Evolutionary conservation across 768 basidiomycete genomes (phyloP).

Genomic region (Nidula microcarpa): DNA sequence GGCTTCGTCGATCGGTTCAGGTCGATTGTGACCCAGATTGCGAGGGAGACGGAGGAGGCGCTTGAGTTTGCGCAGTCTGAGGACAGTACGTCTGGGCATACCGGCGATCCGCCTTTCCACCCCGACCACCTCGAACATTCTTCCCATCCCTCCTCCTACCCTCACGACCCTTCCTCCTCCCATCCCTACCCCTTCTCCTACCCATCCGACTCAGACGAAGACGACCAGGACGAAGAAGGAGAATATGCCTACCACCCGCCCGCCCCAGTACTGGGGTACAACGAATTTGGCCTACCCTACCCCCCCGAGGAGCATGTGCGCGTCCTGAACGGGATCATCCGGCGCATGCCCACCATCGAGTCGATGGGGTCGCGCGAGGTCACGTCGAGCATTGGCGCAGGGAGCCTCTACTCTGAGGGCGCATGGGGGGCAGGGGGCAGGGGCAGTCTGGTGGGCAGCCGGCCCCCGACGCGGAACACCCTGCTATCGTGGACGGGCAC

Average conservation of each 20-base stretch:
- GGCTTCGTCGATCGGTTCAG: constrained; percentile 50
- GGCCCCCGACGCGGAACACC: constrained; percentile 37
- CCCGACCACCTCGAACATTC: constrained; percentile 1
- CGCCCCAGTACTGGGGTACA: constrained; percentile 32
- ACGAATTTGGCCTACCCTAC: constrained; percentile 46
- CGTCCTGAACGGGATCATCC: constrained; percentile 60
- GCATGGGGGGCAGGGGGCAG: constrained; percentile 3
- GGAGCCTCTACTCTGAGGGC: constrained; percentile 7
- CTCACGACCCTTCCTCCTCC: constrained; percentile 1
- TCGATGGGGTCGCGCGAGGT: constrained; percentile 67
- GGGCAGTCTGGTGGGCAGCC: constrained; percentile 19
- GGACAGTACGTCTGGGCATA: constrained; percentile 10
- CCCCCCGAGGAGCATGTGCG: constrained; percentile 49
- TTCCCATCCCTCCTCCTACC: no score
- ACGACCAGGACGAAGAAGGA: constrained; percentile 15
- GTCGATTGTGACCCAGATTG: constrained; percentile 44
- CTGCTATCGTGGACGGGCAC: constrained; percentile 24
- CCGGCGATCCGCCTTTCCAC: constrained; percentile 3
- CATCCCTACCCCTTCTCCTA: constrained; percentile 2
- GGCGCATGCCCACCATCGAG: constrained; percentile 82
- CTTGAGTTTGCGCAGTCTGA: constrained; percentile 31
- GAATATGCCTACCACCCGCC: constrained; percentile 13
- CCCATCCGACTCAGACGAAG: constrained; percentile 10
- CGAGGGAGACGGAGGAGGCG: constrained; percentile 50
- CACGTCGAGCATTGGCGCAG: constrained; percentile 22